A percentile compares a stretch with the other conserved stretches of the same genome.
Conservation (phyloP, 192 early-diverging fungal species). For the Mortierella antarctica region DNA sequence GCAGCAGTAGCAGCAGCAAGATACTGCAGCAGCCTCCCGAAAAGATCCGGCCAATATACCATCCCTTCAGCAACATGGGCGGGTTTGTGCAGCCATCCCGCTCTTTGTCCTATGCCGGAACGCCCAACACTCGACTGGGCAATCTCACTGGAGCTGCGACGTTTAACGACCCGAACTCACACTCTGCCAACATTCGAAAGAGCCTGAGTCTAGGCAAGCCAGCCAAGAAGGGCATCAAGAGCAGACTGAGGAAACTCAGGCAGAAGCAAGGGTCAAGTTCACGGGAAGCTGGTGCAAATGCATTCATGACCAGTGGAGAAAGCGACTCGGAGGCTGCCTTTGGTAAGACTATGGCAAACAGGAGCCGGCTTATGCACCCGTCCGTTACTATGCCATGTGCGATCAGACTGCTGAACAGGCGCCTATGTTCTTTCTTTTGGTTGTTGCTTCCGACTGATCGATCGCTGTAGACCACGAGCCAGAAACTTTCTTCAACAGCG, state of each 20-base stretch:
- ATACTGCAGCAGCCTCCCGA: not conserved
- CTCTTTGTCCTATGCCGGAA: constrained; percentile 11
- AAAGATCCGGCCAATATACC: constrained; percentile 4
- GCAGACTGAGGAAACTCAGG: constrained; percentile 24
- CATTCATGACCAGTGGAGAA: constrained; percentile 41
- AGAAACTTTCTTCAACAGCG: constrained; percentile 23
- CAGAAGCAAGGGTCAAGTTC: constrained; percentile 20
- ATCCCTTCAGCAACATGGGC: constrained; percentile 1
- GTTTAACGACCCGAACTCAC: not conserved
- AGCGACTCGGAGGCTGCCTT: constrained; percentile 47
- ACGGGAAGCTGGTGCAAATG: constrained; percentile 7
- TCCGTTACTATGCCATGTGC: not conserved
- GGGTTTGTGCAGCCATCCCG: constrained; percentile 10
- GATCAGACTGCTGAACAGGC: not conserved
- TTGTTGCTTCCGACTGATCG: too few species aligned
- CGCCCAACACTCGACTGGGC: not conserved
- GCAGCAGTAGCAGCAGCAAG: constrained; percentile 2
- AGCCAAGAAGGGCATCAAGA: constrained; percentile 43
- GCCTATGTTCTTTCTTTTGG: not conserved
- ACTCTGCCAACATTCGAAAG: constrained; percentile 8
- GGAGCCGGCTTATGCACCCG: not conserved
- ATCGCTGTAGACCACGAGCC: constrained; percentile 14
- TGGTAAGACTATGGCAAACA: constrained; percentile 11
- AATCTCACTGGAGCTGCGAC: not conserved
- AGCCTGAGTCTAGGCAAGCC: constrained; percentile 21